phyloP scores from a whole-genome alignment of 2,329 filamentous ascomycete genomes.

The Xylariaceae sp. region DNA sequence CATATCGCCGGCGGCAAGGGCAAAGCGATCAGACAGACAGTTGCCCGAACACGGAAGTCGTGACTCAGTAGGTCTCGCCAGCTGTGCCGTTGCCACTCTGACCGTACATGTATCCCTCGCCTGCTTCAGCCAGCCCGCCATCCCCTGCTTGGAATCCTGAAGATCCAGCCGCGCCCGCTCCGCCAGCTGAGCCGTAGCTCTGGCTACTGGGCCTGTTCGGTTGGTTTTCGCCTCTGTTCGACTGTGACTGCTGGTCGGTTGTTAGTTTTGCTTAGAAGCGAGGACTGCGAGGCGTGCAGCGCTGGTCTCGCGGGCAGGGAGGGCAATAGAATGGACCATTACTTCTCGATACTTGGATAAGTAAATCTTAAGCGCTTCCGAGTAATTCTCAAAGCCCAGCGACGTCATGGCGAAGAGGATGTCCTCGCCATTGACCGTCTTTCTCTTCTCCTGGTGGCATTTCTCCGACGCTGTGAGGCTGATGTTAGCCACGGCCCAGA shows the following conservation, averaged over 20 bases:
- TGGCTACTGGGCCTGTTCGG: constrained; percentile 44
- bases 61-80: constrained; percentile 43
- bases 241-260: constrained; percentile 62
- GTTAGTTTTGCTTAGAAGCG: constrained; percentile 6
- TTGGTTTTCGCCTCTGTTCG: constrained; percentile 57
- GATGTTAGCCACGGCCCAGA: constrained; percentile 15
- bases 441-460: constrained; percentile 98
- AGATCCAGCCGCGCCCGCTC: constrained; percentile 30
- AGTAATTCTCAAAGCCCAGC: constrained; percentile 96
- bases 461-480: constrained; percentile 81
- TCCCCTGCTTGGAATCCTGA: constrained; percentile 40
- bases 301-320: no score
- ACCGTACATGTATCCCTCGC: constrained; percentile 44
- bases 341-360: constrained; percentile 97
- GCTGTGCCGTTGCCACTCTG: constrained; percentile 50
- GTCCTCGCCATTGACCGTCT: constrained; percentile 98
- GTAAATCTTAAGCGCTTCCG: constrained; percentile 96
- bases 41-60: constrained; percentile 2
- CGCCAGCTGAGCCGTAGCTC: constrained; percentile 39
- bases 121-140: constrained; percentile 35
- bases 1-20: no score
- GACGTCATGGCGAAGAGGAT: constrained; percentile 99
- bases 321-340: constrained; percentile 31
- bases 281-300: constrained; percentile 4
- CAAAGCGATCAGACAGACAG: no score